Percentiles rank a stretch among this genome's conserved stretches.
Conservation (phyloP, 169 alveolate genomes). For the Eimeria falciformis region DNA sequence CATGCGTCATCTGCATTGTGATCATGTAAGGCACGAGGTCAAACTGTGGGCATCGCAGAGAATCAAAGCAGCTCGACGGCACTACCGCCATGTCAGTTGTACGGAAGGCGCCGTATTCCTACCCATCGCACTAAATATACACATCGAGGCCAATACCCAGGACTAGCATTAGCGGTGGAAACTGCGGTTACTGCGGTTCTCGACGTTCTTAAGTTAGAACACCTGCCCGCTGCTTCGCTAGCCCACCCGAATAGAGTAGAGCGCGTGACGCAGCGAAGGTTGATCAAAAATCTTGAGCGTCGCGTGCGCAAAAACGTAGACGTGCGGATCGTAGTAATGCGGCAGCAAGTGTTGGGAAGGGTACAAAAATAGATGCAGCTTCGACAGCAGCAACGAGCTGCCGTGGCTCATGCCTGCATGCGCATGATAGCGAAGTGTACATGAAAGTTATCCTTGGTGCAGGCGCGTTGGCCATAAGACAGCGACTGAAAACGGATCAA, state of each 20-base stretch:
- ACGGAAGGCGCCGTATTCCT: neutral
- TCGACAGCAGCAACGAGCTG: slow-evolving; percentile 63
- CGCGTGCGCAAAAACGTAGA: slow-evolving; percentile 73
- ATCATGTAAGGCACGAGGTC: slow-evolving; percentile 78
- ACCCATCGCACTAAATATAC: too few species aligned
- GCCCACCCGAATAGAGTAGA: slow-evolving; percentile 73
- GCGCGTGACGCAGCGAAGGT: slow-evolving; percentile 67
- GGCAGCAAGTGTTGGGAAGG: slow-evolving; percentile 68
- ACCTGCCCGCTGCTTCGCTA: neutral
- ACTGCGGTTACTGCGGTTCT: too few species aligned
- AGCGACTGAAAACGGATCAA: neutral
- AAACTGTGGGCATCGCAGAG: slow-evolving; percentile 52
- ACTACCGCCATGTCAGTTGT: neutral
- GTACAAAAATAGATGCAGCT: slow-evolving; percentile 66
- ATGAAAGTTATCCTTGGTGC: neutral
- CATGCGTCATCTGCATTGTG: slow-evolving; percentile 67
- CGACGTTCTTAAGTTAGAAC: neutral
- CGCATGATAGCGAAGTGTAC: neutral
- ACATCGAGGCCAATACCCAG: too few species aligned
- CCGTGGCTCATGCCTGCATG: slow-evolving; percentile 76
- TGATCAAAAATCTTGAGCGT: slow-evolving; percentile 64
- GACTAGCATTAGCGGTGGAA: too few species aligned
- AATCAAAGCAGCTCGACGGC: neutral
- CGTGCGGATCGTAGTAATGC: slow-evolving; percentile 75
- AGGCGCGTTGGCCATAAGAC: neutral